phyloP scores from a whole-genome alignment of 129 eudicot genomes.

The Tanacetum coccineum region DNA sequence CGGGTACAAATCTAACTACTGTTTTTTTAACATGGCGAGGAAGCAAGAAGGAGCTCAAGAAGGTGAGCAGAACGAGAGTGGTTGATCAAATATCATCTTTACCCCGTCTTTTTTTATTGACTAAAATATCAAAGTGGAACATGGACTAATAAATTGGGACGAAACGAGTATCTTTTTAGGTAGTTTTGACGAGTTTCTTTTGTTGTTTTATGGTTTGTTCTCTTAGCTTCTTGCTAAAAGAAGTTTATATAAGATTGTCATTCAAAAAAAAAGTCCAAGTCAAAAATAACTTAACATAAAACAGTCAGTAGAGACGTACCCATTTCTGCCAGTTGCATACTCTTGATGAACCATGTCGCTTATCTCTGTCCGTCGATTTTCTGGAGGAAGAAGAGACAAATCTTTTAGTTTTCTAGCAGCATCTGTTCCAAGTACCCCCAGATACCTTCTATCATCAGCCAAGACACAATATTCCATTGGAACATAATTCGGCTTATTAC shows the following conservation, averaged over 20 bases:
- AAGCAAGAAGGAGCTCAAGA: no score
- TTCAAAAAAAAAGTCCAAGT: background rate
- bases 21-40: no score
- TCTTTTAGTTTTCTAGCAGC: slow-evolving; percentile 33
- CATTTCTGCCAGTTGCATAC: slow-evolving; percentile 50
- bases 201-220: no score
- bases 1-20: no score
- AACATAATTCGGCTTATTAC: slow-evolving; percentile 36
- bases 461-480: slow-evolving; percentile 70
- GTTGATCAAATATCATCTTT: no score
- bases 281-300: background rate
- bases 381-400: slow-evolving; percentile 45
- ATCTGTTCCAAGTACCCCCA: slow-evolving; percentile 38
- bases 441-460: slow-evolving; percentile 59
- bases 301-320: slow-evolving; percentile 41
- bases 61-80: no score
- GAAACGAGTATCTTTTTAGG: no score
- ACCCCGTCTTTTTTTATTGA: no score
- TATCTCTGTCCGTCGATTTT: slow-evolving; percentile 38
- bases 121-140: no score
- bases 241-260: background rate
- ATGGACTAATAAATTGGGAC: no score
- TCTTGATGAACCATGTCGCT: slow-evolving; percentile 42
- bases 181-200: no score
- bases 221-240: background rate